Evolutionary conservation across 768 basidiomycete genomes (phyloP).

Genomic region (Leccinum uliginosum): DNA sequence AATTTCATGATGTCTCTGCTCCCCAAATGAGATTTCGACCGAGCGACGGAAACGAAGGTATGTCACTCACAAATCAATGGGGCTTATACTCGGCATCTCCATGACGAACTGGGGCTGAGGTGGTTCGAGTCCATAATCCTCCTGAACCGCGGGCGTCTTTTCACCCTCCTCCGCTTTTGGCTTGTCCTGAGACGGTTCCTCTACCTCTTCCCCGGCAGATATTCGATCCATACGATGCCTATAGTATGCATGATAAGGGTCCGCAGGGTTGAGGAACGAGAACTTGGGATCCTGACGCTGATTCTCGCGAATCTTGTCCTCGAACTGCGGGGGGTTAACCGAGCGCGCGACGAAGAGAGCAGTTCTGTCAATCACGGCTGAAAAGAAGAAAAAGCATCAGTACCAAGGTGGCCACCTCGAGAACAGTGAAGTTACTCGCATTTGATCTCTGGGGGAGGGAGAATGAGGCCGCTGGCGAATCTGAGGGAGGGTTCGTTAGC

Average conservation of each 20-base stretch:
- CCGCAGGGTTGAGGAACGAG: constrained; percentile 94
- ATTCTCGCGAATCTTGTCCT: constrained; percentile 95
- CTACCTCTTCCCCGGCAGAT: constrained; percentile 66
- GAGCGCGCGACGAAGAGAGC: constrained; percentile 89
- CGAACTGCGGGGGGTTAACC: constrained; percentile 89
- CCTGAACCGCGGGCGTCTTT: constrained; percentile 32
- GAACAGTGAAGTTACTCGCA: constrained; percentile 39
- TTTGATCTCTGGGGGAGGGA: constrained; percentile 95
- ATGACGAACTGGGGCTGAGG: constrained; percentile 78
- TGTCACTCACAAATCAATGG: constrained; percentile 81
- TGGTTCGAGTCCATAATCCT: constrained; percentile 72
- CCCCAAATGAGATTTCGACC: constrained; percentile 2
- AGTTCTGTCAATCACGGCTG: constrained; percentile 94
- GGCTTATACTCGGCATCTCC: constrained; percentile 81
- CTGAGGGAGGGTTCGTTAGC: constrained; percentile 38
- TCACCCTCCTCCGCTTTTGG: constrained; percentile 35
- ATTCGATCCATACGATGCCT: constrained; percentile 86
- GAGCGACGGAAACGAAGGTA: not conserved
- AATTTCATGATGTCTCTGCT: constrained; percentile 90
- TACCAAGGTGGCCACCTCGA: not conserved
- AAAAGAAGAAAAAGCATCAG: constrained; percentile 10
- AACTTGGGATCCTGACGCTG: constrained; percentile 97
- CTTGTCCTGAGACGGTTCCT: constrained; percentile 50
- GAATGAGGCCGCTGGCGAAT: constrained; percentile 84
- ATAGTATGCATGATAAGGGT: constrained; percentile 99